Conservation (phyloP, 768 basidiomycete genomes). For the Tulasnella sp. region DNA sequence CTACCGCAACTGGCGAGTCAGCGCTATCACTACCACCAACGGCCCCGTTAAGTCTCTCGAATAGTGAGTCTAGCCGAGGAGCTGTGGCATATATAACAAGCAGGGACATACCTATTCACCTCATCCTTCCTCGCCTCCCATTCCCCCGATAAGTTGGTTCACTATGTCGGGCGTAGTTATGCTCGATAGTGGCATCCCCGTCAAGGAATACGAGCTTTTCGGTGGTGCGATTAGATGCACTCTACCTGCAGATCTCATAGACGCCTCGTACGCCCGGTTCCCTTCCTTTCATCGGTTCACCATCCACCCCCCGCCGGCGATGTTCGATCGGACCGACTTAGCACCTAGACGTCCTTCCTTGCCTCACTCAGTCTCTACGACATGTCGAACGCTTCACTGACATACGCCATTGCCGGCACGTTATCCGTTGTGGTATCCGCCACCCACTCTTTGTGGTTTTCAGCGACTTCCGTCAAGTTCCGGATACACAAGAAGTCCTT, state of each 20-base stretch:
- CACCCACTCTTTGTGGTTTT: not conserved
- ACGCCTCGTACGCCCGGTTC: constrained; percentile 64
- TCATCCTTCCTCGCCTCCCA: not conserved
- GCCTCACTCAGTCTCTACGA: too few species aligned
- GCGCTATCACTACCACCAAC: too few species aligned
- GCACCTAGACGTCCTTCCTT: constrained; percentile 18
- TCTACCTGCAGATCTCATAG: constrained; percentile 48
- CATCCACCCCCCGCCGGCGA: not conserved
- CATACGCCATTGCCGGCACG: not conserved
- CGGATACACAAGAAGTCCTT: constrained; percentile 92
- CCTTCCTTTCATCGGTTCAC: not conserved
- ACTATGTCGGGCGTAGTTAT: not conserved
- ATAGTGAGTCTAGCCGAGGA: too few species aligned
- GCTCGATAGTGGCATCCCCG: not conserved
- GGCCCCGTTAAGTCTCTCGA: too few species aligned
- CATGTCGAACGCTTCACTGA: too few species aligned
- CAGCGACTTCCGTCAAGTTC: constrained; percentile 68
- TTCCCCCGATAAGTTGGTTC: not conserved
- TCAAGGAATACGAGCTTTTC: constrained; percentile 40
- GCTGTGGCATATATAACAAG: not conserved
- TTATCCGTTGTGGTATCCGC: not conserved
- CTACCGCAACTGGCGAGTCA: too few species aligned
- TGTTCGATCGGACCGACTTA: too few species aligned
- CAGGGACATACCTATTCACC: not conserved
- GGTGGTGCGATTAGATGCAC: constrained; percentile 69